phyloP scores from a whole-genome alignment of 202 grass and related monocot genomes.

The Saccharum hybrid region DNA sequence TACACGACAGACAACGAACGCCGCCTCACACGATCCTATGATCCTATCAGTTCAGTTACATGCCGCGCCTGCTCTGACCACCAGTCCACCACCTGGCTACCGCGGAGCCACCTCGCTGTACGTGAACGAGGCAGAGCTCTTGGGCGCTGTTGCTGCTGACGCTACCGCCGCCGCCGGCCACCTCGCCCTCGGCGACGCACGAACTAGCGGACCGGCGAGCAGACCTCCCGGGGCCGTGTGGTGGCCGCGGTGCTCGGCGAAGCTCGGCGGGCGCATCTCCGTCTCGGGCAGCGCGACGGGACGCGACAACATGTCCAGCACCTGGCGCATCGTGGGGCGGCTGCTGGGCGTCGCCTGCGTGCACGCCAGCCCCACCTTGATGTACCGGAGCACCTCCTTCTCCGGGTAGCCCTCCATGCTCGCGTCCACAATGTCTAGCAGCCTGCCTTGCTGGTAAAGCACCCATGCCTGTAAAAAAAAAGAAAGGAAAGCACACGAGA shows the following conservation, averaged over 20 bases:
- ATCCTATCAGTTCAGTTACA: neutral
- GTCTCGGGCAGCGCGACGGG: neutral
- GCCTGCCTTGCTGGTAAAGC: slow-evolving; percentile 50
- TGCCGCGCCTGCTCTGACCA: neutral
- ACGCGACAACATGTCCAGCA: slow-evolving; percentile 56
- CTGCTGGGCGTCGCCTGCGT: slow-evolving; percentile 52
- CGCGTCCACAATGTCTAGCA: slow-evolving; percentile 61
- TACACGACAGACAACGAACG: too few relatives aligned
- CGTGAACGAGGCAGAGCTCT: slow-evolving; percentile 14
- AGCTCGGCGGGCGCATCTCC: slow-evolving; percentile 20
- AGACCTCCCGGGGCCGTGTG: neutral
- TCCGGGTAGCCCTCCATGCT: slow-evolving; percentile 48
- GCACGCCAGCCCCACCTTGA: slow-evolving; percentile 69
- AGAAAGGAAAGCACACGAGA: neutral
- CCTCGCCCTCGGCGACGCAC: neutral
- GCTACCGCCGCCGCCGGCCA: neutral
- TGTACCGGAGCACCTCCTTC: slow-evolving; percentile 57
- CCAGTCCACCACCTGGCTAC: neutral
- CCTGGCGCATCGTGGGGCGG: slow-evolving; percentile 64
- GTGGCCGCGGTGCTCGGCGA: slow-evolving; percentile 12
- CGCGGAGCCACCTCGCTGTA: slow-evolving; percentile 38
- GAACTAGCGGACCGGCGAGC: neutral
- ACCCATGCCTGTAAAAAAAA: slow-evolving; percentile 57
- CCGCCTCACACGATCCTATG: neutral
- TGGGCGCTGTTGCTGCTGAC: neutral